phyloP scores from a whole-genome alignment of 2,329 filamentous ascomycete species.

The Trichoderma gracile region DNA sequence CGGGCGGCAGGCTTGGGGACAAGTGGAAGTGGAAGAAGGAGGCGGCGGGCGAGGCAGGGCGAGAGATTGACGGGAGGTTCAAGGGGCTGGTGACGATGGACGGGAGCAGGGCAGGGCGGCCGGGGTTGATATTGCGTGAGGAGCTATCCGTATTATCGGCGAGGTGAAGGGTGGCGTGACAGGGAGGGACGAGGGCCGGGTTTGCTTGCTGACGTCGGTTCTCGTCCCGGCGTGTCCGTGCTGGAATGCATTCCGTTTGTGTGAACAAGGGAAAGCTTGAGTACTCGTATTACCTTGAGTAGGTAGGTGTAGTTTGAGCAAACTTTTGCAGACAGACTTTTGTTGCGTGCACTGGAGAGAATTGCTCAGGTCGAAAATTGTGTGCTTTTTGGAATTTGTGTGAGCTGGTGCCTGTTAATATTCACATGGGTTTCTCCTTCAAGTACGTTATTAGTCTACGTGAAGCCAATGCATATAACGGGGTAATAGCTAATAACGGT shows the following conservation, averaged over 20 bases:
- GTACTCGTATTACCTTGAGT: too few relatives aligned
- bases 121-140: constrained; percentile 49
- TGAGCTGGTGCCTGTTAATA: neutral
- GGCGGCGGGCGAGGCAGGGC: constrained; percentile 40
- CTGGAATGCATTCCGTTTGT: neutral
- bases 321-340: too few relatives aligned
- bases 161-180: constrained; percentile 14
- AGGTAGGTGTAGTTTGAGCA: too few relatives aligned
- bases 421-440: neutral
- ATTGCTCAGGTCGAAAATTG: neutral
- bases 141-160: constrained; percentile 37
- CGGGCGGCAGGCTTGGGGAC: constrained; percentile 52
- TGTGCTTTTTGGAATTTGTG: neutral
- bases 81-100: constrained; percentile 51
- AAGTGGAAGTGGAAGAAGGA: constrained; percentile 67
- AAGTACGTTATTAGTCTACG: too few relatives aligned
- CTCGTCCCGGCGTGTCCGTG: neutral
- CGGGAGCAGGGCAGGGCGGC: constrained; percentile 52
- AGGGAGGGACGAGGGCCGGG: neutral
- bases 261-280: neutral
- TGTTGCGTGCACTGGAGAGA: neutral
- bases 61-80: constrained; percentile 41
- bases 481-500: too few relatives aligned
- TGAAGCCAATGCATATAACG: too few relatives aligned
- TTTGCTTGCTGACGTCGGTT: neutral